Evolutionary conservation across 192 early-diverging fungal species (phyloP).

Genomic region (Coemansia sp.): DNA sequence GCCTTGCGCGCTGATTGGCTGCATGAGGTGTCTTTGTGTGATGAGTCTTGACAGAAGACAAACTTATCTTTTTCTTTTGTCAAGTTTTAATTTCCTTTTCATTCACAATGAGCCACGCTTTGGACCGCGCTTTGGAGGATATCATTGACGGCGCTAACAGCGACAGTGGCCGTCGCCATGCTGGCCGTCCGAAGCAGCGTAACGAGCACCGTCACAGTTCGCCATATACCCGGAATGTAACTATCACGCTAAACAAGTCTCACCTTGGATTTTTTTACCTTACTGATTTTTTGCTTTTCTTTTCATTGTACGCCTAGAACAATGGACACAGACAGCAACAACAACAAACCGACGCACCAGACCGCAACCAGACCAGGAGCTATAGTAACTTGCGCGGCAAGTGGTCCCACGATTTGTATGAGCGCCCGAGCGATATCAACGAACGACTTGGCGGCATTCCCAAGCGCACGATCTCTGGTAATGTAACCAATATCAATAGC

Average conservation of each 20-base stretch:
- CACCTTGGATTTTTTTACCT: not conserved
- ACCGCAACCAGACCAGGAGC: not conserved
- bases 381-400: slow-evolving; percentile 4
- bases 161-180: not conserved
- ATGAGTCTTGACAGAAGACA: not conserved
- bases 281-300: not conserved
- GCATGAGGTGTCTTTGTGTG: not conserved
- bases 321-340: not conserved
- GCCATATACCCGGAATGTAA: slow-evolving; percentile 37
- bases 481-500: not conserved
- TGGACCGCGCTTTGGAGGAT: slow-evolving; percentile 52
- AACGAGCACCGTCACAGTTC: slow-evolving; percentile 20
- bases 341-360: not conserved
- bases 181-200: not conserved
- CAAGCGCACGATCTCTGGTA: not conserved
- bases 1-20: not conserved
- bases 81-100: not conserved
- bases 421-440: slow-evolving; percentile 31
- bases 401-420: slow-evolving; percentile 40
- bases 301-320: not conserved
- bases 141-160: slow-evolving; percentile 29
- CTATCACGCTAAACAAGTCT: not conserved
- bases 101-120: slow-evolving; percentile 19
- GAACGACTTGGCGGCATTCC: slow-evolving; percentile 33
- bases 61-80: not conserved